A percentile compares a stretch with the other conserved stretches of the same genome.
These are phyloP conservation scores for Astragalus membranaceus DNA, from an alignment of 306 rosid genomes.

Conservation along the genomic window DNA sequence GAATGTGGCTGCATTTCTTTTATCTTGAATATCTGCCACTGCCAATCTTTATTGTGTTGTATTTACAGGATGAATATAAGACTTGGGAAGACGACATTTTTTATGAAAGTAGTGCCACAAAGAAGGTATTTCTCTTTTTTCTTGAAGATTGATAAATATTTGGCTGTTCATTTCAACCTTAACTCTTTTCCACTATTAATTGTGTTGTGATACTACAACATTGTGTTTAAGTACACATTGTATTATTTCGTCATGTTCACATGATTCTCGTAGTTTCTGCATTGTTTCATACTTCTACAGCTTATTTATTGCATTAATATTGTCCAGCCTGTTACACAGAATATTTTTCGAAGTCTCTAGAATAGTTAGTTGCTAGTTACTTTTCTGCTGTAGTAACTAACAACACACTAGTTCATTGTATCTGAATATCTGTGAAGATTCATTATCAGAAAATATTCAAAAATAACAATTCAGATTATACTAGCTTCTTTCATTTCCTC, in stretches of 20 bases:
- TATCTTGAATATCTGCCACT: neutral
- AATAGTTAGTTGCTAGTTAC: neutral
- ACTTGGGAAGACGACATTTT: slow-evolving; percentile 71
- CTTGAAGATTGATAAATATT: neutral
- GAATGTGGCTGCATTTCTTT: neutral
- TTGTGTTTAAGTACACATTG: neutral
- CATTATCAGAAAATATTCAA: neutral
- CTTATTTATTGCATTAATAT: neutral
- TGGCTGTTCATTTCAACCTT: neutral
- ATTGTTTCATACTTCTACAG: neutral
- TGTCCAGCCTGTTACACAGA: neutral
- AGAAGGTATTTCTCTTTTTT: slow-evolving; percentile 43
- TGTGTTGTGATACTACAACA: neutral
- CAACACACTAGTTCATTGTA: neutral
- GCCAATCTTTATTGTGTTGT: slow-evolving; percentile 3
- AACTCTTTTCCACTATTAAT: neutral
- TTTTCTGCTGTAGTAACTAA: neutral
- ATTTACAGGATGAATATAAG: slow-evolving; percentile 51
- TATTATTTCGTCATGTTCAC: neutral
- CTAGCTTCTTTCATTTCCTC: neutral
- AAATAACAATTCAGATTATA: neutral
- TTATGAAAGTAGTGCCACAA: slow-evolving; percentile 24
- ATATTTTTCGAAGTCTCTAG: too few species aligned
- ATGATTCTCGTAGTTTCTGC: neutral
- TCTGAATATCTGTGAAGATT: neutral